Evolutionary conservation across 1,284 basidiomycete species (phyloP).

Genomic region (Malassezia slooffiae): DNA sequence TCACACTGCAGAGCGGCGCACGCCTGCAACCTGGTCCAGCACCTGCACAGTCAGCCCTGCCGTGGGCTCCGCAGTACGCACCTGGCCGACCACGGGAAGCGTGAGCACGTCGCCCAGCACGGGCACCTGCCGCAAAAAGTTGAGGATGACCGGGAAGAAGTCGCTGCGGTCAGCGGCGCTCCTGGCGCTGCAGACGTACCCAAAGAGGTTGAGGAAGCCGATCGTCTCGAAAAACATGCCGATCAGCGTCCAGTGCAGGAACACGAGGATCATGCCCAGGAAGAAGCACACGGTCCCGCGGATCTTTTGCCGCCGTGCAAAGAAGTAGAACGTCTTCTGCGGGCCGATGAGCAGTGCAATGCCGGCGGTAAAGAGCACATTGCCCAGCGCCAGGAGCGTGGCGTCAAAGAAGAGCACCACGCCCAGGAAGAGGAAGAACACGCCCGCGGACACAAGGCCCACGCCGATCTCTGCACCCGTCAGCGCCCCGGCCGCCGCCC

Average conservation of each 20-base stretch:
- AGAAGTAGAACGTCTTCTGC: conserved; percentile 89
- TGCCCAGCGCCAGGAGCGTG: conserved; percentile 88
- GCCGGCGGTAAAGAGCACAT: conserved; percentile 50
- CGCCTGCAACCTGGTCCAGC: conserved; percentile 48
- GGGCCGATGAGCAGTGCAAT: conserved; percentile 46
- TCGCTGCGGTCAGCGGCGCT: conserved; percentile 56
- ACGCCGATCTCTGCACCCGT: conserved; percentile 53
- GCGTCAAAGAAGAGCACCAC: conserved; percentile 95
- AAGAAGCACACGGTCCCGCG: conserved; percentile 58
- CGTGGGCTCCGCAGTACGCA: conserved; percentile 23
- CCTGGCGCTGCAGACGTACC: conserved; percentile 55
- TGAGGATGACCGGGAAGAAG: conserved; percentile 97
- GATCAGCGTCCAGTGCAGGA: conserved; percentile 80
- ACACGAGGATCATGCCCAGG: conserved; percentile 53
- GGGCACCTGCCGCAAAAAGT: conserved; percentile 86
- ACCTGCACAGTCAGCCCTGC: conserved; percentile 32
- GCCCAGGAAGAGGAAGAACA: conserved; percentile 88
- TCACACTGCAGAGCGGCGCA: conserved; percentile 48
- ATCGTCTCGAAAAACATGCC: conserved; percentile 89
- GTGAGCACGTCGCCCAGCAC: conserved; percentile 77
- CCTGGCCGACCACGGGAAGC: conserved; percentile 54
- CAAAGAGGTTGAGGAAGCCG: conserved; percentile 76
- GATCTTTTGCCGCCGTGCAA: conserved; percentile 87
- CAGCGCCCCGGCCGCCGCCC: background rate
- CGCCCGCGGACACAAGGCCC: conserved; percentile 91